Evolutionary conservation across 495 filamentous ascomycete species (phyloP), one percentile per base, ranked within the genome.

Genomic region (Penicillium parvum): DNA sequence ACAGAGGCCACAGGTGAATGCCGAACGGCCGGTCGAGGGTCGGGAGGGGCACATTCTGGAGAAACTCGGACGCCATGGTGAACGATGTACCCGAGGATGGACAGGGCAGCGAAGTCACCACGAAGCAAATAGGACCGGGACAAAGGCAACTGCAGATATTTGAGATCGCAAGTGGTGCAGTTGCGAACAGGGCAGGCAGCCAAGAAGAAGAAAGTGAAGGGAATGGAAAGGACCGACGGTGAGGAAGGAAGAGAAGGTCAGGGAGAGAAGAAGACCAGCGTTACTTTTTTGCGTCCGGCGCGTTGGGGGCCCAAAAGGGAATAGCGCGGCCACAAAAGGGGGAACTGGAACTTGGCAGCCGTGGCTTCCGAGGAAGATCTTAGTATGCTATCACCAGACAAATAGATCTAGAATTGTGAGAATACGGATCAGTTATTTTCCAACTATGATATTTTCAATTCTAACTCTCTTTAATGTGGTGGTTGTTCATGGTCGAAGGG

Each of bases 11-110:
- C 67, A 97, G 67, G 30, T 85, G 71, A 46, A 96, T 73, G 59
- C 90, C 92, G 61, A 98, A 96, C 9, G 92, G 92, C 53, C 86
- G 79, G 63, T 96, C 90, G 52, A 96, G 73, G 25, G 86, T 87
- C 19, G 91, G 91, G 40, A 82, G 36, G 37, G 83, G 83, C 37
- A 91, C 51, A 45, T 80, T 60, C 52, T 85, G 77, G 47, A 85
- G 68, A 41, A 83, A 61, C 45, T 84, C 74, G 53, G 61, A n/a
- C n/a, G n/a, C 63, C 61, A 71, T 63, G 43, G 38, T 58, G 58
- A 43, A 50, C 33, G 15, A 15, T 5, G 32, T 39, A 28, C 22
- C 42, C 12, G 5, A 39, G 19, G 17, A 21, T 17, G 34, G 12
- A 15, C 11, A 40, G n/a, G 40, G 17, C 19, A 26, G 36, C 32